Evolutionary conservation across 495 filamentous ascomycete species (phyloP).

Genomic region (Pyrenula aspistea): DNA sequence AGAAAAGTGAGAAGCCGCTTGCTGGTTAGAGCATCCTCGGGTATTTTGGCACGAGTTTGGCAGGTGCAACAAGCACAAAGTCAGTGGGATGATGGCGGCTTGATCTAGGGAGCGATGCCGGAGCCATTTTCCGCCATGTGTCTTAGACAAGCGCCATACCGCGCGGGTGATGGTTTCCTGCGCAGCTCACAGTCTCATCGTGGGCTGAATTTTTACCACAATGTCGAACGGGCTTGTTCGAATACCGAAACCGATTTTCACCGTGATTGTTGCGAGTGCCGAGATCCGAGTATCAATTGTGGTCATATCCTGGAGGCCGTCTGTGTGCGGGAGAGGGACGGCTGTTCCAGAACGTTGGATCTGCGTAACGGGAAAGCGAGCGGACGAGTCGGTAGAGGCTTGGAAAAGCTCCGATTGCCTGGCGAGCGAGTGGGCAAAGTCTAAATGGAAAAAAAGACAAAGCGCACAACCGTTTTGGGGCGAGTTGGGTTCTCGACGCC

Average conservation of each 20-base stretch:
- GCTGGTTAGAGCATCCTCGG: background rate
- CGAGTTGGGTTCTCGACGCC: background rate
- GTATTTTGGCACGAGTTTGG: background rate
- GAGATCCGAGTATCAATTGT: background rate
- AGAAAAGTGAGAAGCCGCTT: background rate
- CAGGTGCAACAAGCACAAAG: background rate
- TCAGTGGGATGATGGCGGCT: background rate
- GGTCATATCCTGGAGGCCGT: background rate
- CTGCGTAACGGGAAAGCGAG: background rate
- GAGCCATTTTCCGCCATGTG: background rate
- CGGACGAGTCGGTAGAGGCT: background rate
- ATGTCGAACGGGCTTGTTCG: background rate
- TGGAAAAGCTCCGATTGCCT: background rate
- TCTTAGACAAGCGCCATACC: too few species aligned
- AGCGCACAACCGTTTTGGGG: background rate
- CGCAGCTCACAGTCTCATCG: background rate
- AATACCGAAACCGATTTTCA: background rate
- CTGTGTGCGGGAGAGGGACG: background rate
- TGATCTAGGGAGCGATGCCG: background rate
- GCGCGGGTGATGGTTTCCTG: background rate
- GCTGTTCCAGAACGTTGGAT: background rate
- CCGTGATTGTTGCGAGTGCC: background rate
- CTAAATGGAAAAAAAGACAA: background rate
- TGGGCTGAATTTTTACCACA: background rate
- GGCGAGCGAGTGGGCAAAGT: background rate